Evolutionary conservation across 1,284 basidiomycete species (phyloP).

Genomic region (Ustilago nuda): DNA sequence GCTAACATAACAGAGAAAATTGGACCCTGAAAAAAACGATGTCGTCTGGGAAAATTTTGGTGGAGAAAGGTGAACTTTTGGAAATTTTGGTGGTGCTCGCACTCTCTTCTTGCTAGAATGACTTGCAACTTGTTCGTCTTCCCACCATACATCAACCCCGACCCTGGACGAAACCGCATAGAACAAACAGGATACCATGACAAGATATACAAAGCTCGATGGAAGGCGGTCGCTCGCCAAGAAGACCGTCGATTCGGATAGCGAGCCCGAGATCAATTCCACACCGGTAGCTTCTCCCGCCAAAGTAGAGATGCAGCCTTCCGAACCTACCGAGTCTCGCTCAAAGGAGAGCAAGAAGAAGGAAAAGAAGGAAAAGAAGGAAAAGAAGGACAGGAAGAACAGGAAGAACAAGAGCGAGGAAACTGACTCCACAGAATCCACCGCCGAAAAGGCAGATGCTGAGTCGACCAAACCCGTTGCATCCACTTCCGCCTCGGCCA

Average conservation of each 20-base stretch:
- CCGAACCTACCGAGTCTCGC: constrained; percentile 16
- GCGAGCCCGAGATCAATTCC: constrained; percentile 30
- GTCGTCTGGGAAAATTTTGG: constrained; percentile 27
- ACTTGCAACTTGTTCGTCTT: neutral
- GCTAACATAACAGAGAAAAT: neutral
- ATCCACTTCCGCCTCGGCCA: constrained; percentile 28
- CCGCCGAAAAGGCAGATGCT: neutral
- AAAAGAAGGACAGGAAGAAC: constrained; percentile 28
- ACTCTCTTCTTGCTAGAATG: neutral
- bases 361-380: constrained; percentile 29
- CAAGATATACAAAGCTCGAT: constrained; percentile 60
- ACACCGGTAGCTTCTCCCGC: constrained; percentile 15
- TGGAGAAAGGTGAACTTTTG: constrained; percentile 4
- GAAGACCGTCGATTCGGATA: constrained; percentile 38
- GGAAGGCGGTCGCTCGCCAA: constrained; percentile 52
- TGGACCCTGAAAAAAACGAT: constrained; percentile 30
- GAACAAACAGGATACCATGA: constrained; percentile 33
- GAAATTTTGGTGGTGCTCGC: constrained; percentile 4
- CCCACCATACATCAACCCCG: neutral
- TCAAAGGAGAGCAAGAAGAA: constrained; percentile 33
- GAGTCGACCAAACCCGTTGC: constrained; percentile 24
- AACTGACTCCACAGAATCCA: neutral
- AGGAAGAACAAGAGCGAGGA: constrained; percentile 23
- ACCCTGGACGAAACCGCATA: neutral
- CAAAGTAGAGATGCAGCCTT: constrained; percentile 14